A percentile compares a stretch with the other conserved stretches of the same genome.
Evolutionary conservation across 148 eudicot species (phyloP).

Genomic region (Polygonum maritimum): DNA sequence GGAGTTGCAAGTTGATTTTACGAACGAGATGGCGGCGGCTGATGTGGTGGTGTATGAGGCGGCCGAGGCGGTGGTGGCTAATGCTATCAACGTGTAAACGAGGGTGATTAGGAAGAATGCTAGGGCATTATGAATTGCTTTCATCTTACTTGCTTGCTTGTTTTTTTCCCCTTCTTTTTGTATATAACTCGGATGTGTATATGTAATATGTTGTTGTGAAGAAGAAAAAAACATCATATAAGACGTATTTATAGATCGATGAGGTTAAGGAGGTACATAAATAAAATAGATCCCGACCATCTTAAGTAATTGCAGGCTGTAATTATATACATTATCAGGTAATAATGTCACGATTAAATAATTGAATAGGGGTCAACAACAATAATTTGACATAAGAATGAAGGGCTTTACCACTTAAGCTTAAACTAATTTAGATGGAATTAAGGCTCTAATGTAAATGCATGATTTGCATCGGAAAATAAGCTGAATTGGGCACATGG

Average conservation of each 20-base stretch:
- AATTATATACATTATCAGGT: too few species aligned
- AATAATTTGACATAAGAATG: not conserved
- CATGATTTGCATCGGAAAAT: not conserved
- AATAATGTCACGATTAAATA: not conserved
- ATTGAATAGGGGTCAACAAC: not conserved
- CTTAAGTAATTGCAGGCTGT: not conserved
- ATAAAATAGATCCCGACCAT: not conserved
- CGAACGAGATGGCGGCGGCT: not conserved
- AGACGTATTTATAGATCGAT: not conserved
- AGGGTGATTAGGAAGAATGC: not conserved
- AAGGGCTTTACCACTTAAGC: not conserved
- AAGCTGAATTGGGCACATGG: not conserved
- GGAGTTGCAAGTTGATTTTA: conserved; percentile 11
- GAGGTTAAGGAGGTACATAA: not conserved
- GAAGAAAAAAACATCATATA: not conserved
- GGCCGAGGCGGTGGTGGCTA: not conserved
- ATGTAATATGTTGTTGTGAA: not conserved
- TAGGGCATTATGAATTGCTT: not conserved
- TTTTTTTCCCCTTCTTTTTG: too few species aligned
- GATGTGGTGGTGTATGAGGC: not conserved
- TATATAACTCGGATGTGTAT: not conserved
- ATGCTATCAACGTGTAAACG: not conserved
- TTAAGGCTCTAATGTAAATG: not conserved
- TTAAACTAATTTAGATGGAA: not conserved
- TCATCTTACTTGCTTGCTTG: not conserved